A percentile compares a stretch with the other conserved stretches of the same genome.
These are phyloP conservation scores for Inga leiocalycina DNA, from an alignment of 306 rosid species.

Conservation along the genomic window DNA sequence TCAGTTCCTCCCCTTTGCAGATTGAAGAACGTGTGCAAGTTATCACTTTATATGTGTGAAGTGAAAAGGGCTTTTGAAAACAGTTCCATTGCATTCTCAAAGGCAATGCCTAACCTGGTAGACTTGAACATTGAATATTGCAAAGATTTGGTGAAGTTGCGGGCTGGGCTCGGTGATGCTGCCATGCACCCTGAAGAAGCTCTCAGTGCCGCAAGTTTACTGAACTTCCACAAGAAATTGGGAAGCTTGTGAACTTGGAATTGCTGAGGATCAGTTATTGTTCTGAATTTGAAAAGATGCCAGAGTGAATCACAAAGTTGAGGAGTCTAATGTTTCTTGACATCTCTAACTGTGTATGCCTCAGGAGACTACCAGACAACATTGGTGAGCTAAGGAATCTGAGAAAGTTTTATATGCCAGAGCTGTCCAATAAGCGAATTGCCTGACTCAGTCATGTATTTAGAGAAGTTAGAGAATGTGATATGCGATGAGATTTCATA, in stretches of 20 bases:
- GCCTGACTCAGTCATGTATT: background rate
- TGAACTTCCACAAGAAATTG: background rate
- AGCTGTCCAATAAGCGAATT: background rate
- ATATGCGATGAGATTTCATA: background rate
- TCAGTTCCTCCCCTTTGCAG: constrained; percentile 26
- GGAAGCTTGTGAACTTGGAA: background rate
- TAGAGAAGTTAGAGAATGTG: background rate
- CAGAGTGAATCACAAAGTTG: background rate
- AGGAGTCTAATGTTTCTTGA: background rate
- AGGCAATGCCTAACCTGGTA: background rate
- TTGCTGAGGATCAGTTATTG: background rate
- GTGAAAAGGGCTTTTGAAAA: constrained; percentile 36
- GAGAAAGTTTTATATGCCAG: background rate
- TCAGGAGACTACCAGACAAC: background rate
- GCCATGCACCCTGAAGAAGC: background rate
- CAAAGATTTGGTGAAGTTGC: background rate
- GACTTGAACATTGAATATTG: background rate
- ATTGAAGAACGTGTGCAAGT: constrained; percentile 34
- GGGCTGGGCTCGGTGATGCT: background rate
- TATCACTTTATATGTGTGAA: constrained; percentile 48
- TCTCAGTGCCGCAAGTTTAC: background rate
- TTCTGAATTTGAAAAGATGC: background rate
- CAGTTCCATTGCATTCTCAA: background rate
- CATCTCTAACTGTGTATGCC: background rate
- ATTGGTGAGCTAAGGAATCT: background rate